Percentiles rank a stretch among this genome's conserved stretches.
These are phyloP conservation scores for Boletus semigastroideus DNA, from an alignment of 1,284 basidiomycete genomes.

Conservation along the genomic window DNA sequence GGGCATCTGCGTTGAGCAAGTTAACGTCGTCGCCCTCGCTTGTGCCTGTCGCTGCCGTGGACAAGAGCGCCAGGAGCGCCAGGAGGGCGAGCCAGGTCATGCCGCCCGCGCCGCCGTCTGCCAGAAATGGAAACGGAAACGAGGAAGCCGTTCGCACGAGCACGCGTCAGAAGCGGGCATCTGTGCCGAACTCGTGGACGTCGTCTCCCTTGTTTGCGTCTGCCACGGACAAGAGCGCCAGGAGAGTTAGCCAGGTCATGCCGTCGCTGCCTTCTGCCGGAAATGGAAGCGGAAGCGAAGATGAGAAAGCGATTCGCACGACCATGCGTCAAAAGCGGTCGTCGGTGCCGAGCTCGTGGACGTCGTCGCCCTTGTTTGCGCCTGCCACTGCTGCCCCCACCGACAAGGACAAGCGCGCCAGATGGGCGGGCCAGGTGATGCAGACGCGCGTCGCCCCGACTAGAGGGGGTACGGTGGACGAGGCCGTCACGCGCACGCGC, in stretches of 20 bases:
- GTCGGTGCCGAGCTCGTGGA: conserved; percentile 22
- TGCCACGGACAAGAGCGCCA: conserved; percentile 4
- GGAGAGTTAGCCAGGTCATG: neutral
- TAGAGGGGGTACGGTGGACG: too few relatives aligned
- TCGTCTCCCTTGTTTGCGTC: conserved; percentile 6
- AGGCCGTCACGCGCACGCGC: too few relatives aligned
- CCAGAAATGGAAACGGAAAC: too few relatives aligned
- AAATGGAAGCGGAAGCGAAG: too few relatives aligned
- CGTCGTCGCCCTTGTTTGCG: conserved; percentile 7
- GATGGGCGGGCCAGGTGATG: neutral
- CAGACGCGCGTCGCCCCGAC: too few relatives aligned
- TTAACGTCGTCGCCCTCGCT: conserved; percentile 8
- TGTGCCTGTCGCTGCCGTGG: neutral
- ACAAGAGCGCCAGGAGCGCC: too few relatives aligned
- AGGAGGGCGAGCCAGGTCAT: neutral
- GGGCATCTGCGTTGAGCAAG: conserved; percentile 22
- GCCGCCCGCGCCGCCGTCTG: too few relatives aligned
- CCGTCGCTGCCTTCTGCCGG: too few relatives aligned
- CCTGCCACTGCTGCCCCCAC: neutral
- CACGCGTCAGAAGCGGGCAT: conserved; percentile 10
- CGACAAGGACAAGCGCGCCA: conserved; percentile 11
- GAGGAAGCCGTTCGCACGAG: too few relatives aligned
- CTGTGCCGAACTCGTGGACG: conserved; percentile 18
- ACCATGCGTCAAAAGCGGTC: conserved; percentile 2
- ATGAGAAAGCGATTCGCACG: too few relatives aligned